These are phyloP conservation scores for Penicillium rolfsii DNA, from an alignment of 2,329 filamentous ascomycete species.

Conservation along the genomic window DNA sequence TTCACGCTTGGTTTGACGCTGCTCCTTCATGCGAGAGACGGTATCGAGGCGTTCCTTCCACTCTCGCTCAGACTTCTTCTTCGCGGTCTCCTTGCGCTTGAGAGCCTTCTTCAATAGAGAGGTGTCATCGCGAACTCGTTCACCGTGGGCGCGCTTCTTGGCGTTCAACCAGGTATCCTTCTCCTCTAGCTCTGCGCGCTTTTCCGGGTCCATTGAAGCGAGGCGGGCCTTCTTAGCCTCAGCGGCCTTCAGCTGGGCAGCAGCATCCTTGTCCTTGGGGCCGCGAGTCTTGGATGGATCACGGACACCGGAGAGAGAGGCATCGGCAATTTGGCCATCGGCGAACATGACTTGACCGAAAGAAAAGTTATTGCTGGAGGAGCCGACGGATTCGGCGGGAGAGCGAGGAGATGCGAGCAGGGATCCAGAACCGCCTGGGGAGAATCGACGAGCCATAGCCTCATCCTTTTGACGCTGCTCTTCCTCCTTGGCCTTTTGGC, in stretches of 20 bases:
- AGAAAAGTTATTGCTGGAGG: constrained; percentile 69
- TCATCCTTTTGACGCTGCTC: constrained; percentile 67
- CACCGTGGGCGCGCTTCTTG: constrained; percentile 83
- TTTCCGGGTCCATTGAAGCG: constrained; percentile 72
- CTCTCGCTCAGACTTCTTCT: constrained; percentile 89
- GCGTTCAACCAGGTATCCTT: constrained; percentile 95
- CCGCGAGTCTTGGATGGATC: constrained; percentile 77
- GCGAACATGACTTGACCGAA: constrained; percentile 91
- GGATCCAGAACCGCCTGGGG: constrained; percentile 62
- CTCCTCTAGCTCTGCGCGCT: constrained; percentile 83
- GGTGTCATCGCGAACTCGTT: constrained; percentile 85
- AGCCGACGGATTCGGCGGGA: constrained; percentile 47
- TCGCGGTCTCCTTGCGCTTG: constrained; percentile 86
- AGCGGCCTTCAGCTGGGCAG: constrained; percentile 80
- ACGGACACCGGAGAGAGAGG: constrained; percentile 65
- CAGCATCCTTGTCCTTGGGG: constrained; percentile 81
- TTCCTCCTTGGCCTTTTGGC: constrained; percentile 75
- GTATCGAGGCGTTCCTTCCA: constrained; percentile 76
- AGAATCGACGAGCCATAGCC: constrained; percentile 58
- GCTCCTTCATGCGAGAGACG: constrained; percentile 74
- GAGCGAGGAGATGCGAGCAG: constrained; percentile 59
- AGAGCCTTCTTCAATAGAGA: constrained; percentile 88
- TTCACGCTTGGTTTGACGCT: constrained; percentile 79
- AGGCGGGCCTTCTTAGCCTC: constrained; percentile 85
- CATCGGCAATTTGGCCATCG: constrained; percentile 79